Percentiles rank a stretch among this genome's conserved stretches.
phyloP scores from a whole-genome alignment of 2,329 filamentous ascomycete genomes.

The Penicillium oxalicum region DNA sequence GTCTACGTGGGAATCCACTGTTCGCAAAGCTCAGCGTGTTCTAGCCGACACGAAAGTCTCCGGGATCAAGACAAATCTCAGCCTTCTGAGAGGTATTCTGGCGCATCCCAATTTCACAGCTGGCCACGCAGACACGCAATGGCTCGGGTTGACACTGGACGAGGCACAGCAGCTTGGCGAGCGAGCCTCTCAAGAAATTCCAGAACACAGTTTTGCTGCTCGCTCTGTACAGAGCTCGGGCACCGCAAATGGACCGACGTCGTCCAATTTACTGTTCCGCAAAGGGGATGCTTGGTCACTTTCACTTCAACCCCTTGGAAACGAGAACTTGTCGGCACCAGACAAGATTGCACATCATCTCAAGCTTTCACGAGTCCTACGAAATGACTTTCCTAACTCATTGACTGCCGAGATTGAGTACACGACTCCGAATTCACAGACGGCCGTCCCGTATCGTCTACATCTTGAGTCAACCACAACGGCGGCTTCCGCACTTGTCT shows the following conservation, averaged over 20 bases:
- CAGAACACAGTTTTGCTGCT: background rate
- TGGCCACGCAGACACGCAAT: conserved; percentile 50
- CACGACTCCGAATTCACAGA: conserved; percentile 34
- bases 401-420: conserved; percentile 50
- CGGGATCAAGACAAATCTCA: conserved; percentile 55
- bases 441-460: conserved; percentile 41
- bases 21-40: conserved; percentile 51
- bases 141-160: conserved; percentile 50
- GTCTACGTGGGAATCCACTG: conserved; percentile 46
- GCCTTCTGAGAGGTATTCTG: conserved; percentile 50
- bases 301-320: conserved; percentile 36
- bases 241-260: conserved; percentile 16
- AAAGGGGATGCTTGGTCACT: conserved; percentile 57
- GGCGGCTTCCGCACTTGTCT: conserved; percentile 36
- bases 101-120: conserved; percentile 45
- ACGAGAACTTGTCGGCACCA: conserved; percentile 7
- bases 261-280: conserved; percentile 46
- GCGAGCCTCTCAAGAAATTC: conserved; percentile 18
- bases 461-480: conserved; percentile 44
- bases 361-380: conserved; percentile 48
- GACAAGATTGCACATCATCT: conserved; percentile 45
- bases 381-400: conserved; percentile 55
- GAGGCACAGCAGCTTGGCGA: conserved; percentile 35
- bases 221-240: conserved; percentile 9
- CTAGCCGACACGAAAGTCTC: conserved; percentile 51